phyloP scores from a whole-genome alignment of 495 filamentous ascomycete genomes.

The Hyaloscypha hepaticicola region DNA sequence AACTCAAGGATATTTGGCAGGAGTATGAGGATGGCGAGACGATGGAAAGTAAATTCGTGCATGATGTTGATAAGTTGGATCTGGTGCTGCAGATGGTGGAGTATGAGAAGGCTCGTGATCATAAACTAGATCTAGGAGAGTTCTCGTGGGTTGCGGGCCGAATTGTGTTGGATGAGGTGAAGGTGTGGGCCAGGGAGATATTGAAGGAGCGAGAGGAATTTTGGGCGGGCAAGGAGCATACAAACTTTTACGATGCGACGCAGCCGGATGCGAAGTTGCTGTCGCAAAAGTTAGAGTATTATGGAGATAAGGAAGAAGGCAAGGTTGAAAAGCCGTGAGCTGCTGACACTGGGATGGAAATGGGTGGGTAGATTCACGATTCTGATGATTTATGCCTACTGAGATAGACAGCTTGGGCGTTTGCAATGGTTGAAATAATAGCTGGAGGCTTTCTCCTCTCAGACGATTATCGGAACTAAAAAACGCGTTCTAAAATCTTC shows the following conservation, averaged over 20 bases:
- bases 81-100: slow-evolving; percentile 92
- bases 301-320: slow-evolving; percentile 3
- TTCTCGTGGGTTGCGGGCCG: slow-evolving; percentile 73
- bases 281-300: slow-evolving; percentile 22
- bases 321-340: neutral
- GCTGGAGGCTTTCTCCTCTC: no score
- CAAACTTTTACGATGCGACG: slow-evolving; percentile 6
- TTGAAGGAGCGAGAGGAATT: slow-evolving; percentile 73
- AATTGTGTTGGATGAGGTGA: slow-evolving; percentile 73
- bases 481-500: no score
- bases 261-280: slow-evolving; percentile 9
- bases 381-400: neutral
- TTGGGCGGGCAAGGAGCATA: slow-evolving; percentile 48
- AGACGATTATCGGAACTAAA: no score
- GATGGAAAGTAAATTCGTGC: slow-evolving; percentile 81
- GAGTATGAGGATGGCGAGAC: slow-evolving; percentile 91
- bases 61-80: slow-evolving; percentile 97
- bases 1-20: slow-evolving; percentile 78
- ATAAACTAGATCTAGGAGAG: slow-evolving; percentile 72
- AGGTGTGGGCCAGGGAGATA: slow-evolving; percentile 74
- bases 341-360: neutral
- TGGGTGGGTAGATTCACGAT: neutral
- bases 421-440: neutral
- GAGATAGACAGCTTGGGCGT: neutral
- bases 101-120: slow-evolving; percentile 69